Conservation (phyloP, 805 yeast genomes). For the Danielozyma ontarioensis region DNA sequence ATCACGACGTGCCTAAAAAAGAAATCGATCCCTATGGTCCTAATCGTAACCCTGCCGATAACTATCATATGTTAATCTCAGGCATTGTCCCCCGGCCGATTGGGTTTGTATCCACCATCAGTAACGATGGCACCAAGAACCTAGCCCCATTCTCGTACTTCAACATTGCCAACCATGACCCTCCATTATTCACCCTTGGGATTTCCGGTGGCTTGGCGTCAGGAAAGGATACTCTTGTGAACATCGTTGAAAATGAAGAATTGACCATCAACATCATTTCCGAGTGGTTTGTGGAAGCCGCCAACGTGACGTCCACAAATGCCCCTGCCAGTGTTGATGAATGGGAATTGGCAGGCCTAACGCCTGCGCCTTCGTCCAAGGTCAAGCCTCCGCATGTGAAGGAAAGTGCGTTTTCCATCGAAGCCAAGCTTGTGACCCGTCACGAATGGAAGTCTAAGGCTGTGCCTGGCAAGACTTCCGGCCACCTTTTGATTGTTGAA, state of each 20-base stretch:
- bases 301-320: conserved; percentile 43
- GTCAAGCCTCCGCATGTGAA: conserved; percentile 57
- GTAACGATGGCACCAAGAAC: conserved; percentile 39
- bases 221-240: conserved; percentile 47
- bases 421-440: conserved; percentile 42
- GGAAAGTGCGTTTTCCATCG: conserved; percentile 57
- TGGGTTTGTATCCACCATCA: conserved; percentile 49
- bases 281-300: conserved; percentile 65
- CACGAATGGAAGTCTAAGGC: conserved; percentile 42
- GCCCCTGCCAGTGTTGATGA: conserved; percentile 50
- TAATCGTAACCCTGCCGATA: too few species aligned
- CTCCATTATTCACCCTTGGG: conserved; percentile 54
- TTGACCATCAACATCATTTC: conserved; percentile 51
- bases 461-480: conserved; percentile 29
- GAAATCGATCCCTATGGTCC: too few species aligned
- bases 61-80: conserved; percentile 48
- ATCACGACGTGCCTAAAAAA: too few species aligned
- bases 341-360: conserved; percentile 52
- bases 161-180: conserved; percentile 43
- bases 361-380: conserved; percentile 36
- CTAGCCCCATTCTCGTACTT: conserved; percentile 62
- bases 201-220: conserved; percentile 32
- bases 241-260: conserved; percentile 48
- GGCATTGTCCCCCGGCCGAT: conserved; percentile 59
- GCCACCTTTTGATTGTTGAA: conserved; percentile 43